Conservation (phyloP, 257 asterid genomes). For the Lycium barbarum region DNA sequence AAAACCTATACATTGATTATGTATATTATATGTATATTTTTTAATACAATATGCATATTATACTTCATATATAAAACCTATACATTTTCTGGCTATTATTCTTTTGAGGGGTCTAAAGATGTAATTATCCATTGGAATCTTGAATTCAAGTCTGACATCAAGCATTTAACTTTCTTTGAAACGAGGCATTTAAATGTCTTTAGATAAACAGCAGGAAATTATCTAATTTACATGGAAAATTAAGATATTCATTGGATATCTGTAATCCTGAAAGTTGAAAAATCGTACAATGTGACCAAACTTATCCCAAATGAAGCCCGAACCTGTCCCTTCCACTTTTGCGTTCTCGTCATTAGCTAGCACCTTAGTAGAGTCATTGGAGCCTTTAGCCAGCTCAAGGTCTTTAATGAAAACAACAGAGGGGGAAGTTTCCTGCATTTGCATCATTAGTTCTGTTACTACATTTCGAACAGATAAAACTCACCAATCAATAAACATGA, state of each 20-base stretch:
- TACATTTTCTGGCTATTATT: too few species aligned
- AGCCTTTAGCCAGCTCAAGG: constrained; percentile 55
- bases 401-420: constrained; percentile 82
- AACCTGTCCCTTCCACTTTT: constrained; percentile 89
- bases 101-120: too few species aligned
- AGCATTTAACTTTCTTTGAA: constrained; percentile 27
- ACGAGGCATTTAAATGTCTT: neutral
- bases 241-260: neutral
- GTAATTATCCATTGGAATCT: neutral
- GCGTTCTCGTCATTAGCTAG: constrained; percentile 55
- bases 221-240: neutral
- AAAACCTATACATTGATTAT: too few species aligned
- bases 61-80: too few species aligned
- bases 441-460: constrained; percentile 23
- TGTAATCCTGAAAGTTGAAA: constrained; percentile 23
- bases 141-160: constrained; percentile 10
- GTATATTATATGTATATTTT: too few species aligned
- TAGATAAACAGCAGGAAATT: neutral
- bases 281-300: constrained; percentile 86
- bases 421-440: constrained; percentile 67
- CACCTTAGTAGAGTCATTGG: constrained; percentile 46
- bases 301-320: constrained; percentile 94
- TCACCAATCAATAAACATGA: neutral
- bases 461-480: neutral
- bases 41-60: too few species aligned